phyloP scores from a whole-genome alignment of 306 rosid genomes.

The Oxytropis ochrocephala region DNA sequence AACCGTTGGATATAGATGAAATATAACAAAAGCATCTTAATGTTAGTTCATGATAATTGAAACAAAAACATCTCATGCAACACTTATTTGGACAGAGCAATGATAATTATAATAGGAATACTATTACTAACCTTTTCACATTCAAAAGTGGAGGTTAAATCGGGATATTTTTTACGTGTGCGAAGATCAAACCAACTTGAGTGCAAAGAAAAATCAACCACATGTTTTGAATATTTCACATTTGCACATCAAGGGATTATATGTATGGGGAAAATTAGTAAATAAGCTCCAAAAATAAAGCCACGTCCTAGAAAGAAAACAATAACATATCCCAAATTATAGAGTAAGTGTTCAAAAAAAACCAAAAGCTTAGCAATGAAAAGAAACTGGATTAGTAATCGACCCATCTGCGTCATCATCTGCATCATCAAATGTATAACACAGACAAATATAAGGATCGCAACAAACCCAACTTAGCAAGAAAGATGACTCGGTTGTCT shows the following conservation, averaged over 20 bases:
- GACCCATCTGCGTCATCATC: slow-evolving; percentile 75
- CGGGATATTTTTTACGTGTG: slow-evolving; percentile 90
- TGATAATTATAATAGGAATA: neutral
- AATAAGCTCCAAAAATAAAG: too few species aligned
- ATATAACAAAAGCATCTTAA: too few species aligned
- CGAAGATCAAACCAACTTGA: slow-evolving; percentile 83
- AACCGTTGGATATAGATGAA: slow-evolving; percentile 37
- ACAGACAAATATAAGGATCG: slow-evolving; percentile 16
- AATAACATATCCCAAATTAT: slow-evolving; percentile 11
- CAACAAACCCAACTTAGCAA: too few species aligned
- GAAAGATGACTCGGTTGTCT: too few species aligned
- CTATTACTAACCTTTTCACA: slow-evolving; percentile 72
- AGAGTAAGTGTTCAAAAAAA: neutral
- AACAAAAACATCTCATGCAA: neutral
- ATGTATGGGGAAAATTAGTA: too few species aligned
- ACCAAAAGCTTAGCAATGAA: neutral
- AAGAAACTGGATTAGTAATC: slow-evolving; percentile 49
- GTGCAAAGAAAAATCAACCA: slow-evolving; percentile 45
- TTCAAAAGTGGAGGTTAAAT: slow-evolving; percentile 93
- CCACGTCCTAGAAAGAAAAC: slow-evolving; percentile 8
- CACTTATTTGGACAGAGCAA: neutral
- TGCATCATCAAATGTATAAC: slow-evolving; percentile 34
- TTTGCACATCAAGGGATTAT: too few species aligned
- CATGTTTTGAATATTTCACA: slow-evolving; percentile 3
- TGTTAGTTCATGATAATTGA: too few species aligned